These are phyloP conservation scores for Penicillium arizonense DNA, from an alignment of 495 filamentous ascomycete species.

Conservation along the genomic window DNA sequence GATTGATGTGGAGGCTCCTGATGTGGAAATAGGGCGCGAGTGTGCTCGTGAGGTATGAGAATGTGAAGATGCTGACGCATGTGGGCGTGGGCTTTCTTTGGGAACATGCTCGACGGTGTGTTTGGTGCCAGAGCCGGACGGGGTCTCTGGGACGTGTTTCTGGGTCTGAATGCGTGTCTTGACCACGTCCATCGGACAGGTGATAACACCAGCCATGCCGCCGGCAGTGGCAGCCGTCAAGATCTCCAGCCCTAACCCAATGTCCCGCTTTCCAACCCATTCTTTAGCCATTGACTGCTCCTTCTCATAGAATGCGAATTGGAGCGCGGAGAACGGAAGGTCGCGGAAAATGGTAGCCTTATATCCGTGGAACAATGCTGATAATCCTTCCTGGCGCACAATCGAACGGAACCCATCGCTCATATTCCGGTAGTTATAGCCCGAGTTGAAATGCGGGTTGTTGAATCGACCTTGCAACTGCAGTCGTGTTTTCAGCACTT, in stretches of 20 bases:
- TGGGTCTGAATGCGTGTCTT: slow-evolving; percentile 98
- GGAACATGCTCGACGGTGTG: slow-evolving; percentile 24
- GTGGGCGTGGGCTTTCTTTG: slow-evolving; percentile 39
- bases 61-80: slow-evolving; percentile 22
- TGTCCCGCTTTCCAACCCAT: slow-evolving; percentile 70
- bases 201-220: slow-evolving; percentile 90
- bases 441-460: slow-evolving; percentile 87
- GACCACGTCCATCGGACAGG: slow-evolving; percentile 94
- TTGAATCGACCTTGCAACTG: slow-evolving; percentile 94
- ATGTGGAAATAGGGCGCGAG: slow-evolving; percentile 75
- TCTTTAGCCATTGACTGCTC: slow-evolving; percentile 76
- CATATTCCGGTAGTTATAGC: slow-evolving; percentile 88
- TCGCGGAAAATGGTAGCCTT: slow-evolving; percentile 92
- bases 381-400: slow-evolving; percentile 72
- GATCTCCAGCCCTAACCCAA: slow-evolving; percentile 82
- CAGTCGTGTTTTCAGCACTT: slow-evolving; percentile 92
- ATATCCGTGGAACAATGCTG: slow-evolving; percentile 90
- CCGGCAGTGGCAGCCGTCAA: slow-evolving; percentile 89
- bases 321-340: slow-evolving; percentile 90
- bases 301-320: slow-evolving; percentile 98
- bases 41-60: slow-evolving; percentile 31
- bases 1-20: slow-evolving; percentile 76
- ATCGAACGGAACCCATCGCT: slow-evolving; percentile 82
- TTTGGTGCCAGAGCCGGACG: slow-evolving; percentile 21
- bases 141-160: slow-evolving; percentile 51